These are phyloP conservation scores for Triticum urartu DNA, from an alignment of 176 grass and related monocot species.

Conservation along the genomic window DNA sequence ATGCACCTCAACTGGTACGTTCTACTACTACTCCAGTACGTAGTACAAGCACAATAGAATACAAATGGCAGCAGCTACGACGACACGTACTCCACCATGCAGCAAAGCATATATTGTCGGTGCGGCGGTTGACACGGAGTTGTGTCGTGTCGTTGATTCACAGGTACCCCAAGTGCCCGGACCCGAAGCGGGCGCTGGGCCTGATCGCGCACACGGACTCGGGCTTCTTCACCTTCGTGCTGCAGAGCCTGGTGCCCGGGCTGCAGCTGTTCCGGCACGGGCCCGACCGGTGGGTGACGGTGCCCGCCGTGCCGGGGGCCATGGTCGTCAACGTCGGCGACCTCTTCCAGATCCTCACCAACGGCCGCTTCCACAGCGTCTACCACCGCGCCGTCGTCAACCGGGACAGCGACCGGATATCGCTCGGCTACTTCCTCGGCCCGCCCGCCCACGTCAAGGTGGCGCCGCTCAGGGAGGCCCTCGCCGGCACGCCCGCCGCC, in stretches of 20 bases:
- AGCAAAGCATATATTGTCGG: background rate
- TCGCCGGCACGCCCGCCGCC: constrained; percentile 27
- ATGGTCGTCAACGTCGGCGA: constrained; percentile 92
- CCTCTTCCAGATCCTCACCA: constrained; percentile 87
- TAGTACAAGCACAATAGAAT: background rate
- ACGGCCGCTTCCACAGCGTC: constrained; percentile 82
- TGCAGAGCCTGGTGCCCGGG: constrained; percentile 79
- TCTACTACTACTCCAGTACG: background rate
- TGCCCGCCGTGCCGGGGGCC: constrained; percentile 53
- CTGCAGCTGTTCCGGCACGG: constrained; percentile 71
- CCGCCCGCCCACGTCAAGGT: constrained; percentile 49
- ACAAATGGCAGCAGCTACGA: background rate
- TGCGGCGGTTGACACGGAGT: background rate
- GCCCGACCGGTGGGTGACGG: constrained; percentile 67
- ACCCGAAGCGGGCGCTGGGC: constrained; percentile 79
- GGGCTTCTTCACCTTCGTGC: constrained; percentile 83
- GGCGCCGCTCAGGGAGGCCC: constrained; percentile 54
- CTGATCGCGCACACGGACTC: constrained; percentile 96
- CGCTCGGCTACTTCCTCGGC: constrained; percentile 80
- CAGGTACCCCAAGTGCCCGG: constrained; percentile 87
- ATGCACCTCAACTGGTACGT: constrained; percentile 62
- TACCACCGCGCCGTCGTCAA: constrained; percentile 91
- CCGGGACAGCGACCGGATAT: constrained; percentile 56
- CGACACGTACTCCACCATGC: background rate
- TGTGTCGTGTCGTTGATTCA: constrained; percentile 5